These are phyloP conservation scores for Penicillium griseofulvum DNA, from an alignment of 2,329 filamentous ascomycete genomes.

Conservation along the genomic window DNA sequence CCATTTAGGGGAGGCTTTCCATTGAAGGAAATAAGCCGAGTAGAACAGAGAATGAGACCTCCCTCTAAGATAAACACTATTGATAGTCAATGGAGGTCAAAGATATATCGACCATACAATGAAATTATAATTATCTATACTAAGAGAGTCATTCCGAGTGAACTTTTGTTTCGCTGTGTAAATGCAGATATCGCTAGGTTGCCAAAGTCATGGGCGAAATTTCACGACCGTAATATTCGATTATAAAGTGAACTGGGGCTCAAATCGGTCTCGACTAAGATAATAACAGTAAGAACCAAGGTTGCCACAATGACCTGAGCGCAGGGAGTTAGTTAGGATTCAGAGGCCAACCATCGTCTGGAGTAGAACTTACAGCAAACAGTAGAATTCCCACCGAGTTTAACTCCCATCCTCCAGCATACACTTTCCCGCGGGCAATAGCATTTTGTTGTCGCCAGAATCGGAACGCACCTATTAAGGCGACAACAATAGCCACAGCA, in stretches of 20 bases:
- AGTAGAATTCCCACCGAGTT: conserved; percentile 47
- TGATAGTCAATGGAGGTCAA: not conserved
- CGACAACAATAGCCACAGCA: conserved; percentile 52
- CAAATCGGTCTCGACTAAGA: conserved; percentile 18
- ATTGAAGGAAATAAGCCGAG: too few relatives aligned
- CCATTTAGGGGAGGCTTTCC: not conserved
- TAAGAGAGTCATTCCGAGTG: not conserved
- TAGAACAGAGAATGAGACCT: not conserved
- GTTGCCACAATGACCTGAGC: conserved; percentile 18
- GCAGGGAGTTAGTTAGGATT: not conserved
- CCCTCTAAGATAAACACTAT: too few relatives aligned
- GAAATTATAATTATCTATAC: not conserved
- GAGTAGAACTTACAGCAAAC: not conserved
- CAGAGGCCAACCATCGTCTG: not conserved
- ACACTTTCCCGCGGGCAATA: conserved; percentile 56
- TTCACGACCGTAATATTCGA: not conserved
- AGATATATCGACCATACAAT: not conserved
- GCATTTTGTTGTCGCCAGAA: conserved; percentile 62
- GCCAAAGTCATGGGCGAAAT: not conserved
- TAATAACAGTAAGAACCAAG: conserved; percentile 17
- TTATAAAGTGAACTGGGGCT: not conserved
- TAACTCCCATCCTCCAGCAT: conserved; percentile 61
- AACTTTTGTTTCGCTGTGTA: not conserved
- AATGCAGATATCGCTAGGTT: not conserved
- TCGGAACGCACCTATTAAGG: conserved; percentile 55